Conservation (phyloP, 129 eudicot species). For the Lonicera japonica region DNA sequence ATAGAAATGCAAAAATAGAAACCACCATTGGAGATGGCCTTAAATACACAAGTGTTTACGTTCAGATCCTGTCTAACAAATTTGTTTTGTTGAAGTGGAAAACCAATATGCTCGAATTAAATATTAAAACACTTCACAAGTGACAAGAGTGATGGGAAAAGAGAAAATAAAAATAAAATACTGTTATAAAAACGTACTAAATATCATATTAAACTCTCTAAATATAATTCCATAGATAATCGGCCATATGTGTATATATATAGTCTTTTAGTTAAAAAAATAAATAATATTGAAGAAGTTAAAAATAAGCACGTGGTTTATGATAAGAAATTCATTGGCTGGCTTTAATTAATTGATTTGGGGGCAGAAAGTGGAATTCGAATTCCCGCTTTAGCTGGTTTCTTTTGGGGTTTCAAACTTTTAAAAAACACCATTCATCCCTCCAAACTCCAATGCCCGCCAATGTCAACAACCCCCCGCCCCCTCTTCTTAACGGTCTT, state of each 20-base stretch:
- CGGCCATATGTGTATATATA: no score
- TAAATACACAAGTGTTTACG: no score
- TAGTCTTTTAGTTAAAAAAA: not conserved
- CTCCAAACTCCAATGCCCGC: slow-evolving; percentile 9
- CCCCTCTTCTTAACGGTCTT: not conserved
- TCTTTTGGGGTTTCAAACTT: slow-evolving; percentile 5
- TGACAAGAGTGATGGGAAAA: no score
- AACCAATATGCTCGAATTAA: no score
- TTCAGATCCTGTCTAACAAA: no score
- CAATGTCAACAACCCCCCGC: slow-evolving; percentile 2
- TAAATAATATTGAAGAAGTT: not conserved
- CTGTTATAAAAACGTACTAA: not conserved
- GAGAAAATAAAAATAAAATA: no score
- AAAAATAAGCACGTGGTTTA: not conserved
- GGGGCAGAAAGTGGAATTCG: not conserved
- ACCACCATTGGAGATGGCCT: no score
- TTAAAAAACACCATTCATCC: slow-evolving; percentile 1
- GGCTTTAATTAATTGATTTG: not conserved
- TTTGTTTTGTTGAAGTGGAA: no score
- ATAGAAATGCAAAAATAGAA: no score
- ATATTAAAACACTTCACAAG: no score
- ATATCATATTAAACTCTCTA: not conserved
- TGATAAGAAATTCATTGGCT: not conserved
- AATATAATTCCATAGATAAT: not conserved
- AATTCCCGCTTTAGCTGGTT: slow-evolving; percentile 5